phyloP scores from a whole-genome alignment of 1,284 basidiomycete genomes.

The Cyathus olla region DNA sequence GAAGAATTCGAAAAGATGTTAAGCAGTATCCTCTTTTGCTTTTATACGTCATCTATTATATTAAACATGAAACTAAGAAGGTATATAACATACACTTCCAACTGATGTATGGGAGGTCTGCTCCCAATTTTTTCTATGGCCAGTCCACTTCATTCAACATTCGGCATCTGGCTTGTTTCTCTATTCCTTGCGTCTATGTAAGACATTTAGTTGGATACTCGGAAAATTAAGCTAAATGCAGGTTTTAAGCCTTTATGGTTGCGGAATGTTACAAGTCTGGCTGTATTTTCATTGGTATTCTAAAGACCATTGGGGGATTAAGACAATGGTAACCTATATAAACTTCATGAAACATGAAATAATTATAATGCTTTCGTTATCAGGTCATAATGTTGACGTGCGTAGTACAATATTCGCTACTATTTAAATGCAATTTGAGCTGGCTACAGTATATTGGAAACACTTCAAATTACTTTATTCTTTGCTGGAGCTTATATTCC shows the following conservation, averaged over 20 bases:
- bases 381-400: not conserved
- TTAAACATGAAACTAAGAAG: too few species aligned
- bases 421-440: not conserved
- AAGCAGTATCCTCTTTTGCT: too few species aligned
- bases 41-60: too few species aligned
- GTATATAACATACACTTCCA: too few species aligned
- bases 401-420: not conserved
- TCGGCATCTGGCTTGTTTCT: conserved; percentile 4
- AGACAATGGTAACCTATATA: conserved; percentile 5
- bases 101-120: too few species aligned
- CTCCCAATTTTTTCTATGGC: not conserved
- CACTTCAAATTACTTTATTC: not conserved
- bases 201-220: not conserved
- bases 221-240: not conserved
- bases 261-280: conserved; percentile 12
- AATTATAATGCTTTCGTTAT: not conserved
- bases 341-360: not conserved
- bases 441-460: not conserved
- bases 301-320: conserved; percentile 11
- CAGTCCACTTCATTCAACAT: conserved; percentile 2
- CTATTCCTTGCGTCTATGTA: conserved; percentile 5
- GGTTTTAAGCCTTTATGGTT: conserved; percentile 10
- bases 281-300: conserved; percentile 14
- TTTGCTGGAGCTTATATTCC: not conserved
- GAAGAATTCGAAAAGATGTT: too few species aligned